Evolutionary conservation across 305 asterid genomes (phyloP).

Genomic region (Caryopteris hybrid): DNA sequence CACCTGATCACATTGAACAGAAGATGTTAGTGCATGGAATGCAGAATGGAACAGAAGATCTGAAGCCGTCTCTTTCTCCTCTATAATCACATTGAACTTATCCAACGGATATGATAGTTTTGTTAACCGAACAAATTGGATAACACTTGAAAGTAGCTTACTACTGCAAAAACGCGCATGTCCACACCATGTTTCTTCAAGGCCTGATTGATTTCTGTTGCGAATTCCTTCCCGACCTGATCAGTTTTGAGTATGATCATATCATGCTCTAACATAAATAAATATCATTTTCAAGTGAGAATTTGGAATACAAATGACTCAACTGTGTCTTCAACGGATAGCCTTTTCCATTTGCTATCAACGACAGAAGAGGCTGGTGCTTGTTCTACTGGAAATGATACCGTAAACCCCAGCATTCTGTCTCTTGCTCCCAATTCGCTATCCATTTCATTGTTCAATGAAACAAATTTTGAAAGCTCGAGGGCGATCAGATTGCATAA

Average conservation of each 20-base stretch:
- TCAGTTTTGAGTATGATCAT: neutral
- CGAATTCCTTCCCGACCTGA: conserved; percentile 54
- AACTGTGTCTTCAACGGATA: conserved; percentile 43
- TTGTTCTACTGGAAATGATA: conserved; percentile 51
- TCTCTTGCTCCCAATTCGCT: conserved; percentile 16
- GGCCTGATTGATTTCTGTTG: conserved; percentile 46
- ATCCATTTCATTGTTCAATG: conserved; percentile 27
- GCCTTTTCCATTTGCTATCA: conserved; percentile 42
- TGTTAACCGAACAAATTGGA: no score
- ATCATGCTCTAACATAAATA: no score
- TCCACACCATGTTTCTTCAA: conserved; percentile 51
- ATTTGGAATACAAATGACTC: conserved; percentile 24
- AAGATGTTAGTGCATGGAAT: no score
- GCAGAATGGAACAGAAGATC: no score
- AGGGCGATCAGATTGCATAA: conserved; percentile 50
- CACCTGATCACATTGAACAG: no score
- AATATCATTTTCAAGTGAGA: no score
- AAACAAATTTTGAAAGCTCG: conserved; percentile 58
- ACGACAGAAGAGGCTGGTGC: conserved; percentile 34
- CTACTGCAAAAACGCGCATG: conserved; percentile 56
- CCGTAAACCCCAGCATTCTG: conserved; percentile 52
- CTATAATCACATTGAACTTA: no score
- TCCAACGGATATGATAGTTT: neutral
- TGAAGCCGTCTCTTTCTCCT: no score
- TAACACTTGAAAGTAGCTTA: conserved; percentile 16